Conservation (phyloP, 306 rosid genomes). For the Bauhinia variegata region DNA sequence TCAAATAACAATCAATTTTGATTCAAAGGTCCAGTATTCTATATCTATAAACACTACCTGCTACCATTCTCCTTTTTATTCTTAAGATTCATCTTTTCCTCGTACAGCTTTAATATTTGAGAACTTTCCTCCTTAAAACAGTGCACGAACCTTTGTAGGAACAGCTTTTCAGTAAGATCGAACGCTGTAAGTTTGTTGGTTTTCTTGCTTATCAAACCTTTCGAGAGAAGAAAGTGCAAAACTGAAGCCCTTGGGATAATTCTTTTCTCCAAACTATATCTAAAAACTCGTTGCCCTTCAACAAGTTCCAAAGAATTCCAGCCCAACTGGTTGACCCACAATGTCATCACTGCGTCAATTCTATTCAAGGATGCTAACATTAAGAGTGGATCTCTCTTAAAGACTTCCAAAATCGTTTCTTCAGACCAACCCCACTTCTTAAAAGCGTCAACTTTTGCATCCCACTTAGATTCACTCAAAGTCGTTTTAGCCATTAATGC, state of each 20-base stretch:
- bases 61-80: background rate
- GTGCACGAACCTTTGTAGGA: slow-evolving; percentile 19
- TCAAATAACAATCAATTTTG: no score
- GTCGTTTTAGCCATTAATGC: slow-evolving; percentile 5
- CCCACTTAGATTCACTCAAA: slow-evolving; percentile 36
- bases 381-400: slow-evolving; percentile 31
- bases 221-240: slow-evolving; percentile 17
- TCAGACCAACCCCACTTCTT: slow-evolving; percentile 45
- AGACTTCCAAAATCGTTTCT: slow-evolving; percentile 20
- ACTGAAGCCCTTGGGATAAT: slow-evolving; percentile 40
- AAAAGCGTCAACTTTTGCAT: slow-evolving; percentile 16
- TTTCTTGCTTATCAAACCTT: slow-evolving; percentile 23
- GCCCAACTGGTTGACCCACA: slow-evolving; percentile 34
- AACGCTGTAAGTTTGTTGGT: background rate
- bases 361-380: slow-evolving; percentile 32
- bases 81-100: background rate
- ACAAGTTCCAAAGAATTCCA: slow-evolving; percentile 28
- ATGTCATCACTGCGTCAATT: slow-evolving; percentile 25
- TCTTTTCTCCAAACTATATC: slow-evolving; percentile 32
- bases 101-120: slow-evolving; percentile 25
- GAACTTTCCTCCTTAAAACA: slow-evolving; percentile 1
- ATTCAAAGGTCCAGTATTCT: no score
- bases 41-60: no score
- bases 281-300: background rate
- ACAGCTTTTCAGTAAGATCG: background rate